Evolutionary conservation across 2,329 filamentous ascomycete species (phyloP).

Genomic region (Mariannaea elegans): DNA sequence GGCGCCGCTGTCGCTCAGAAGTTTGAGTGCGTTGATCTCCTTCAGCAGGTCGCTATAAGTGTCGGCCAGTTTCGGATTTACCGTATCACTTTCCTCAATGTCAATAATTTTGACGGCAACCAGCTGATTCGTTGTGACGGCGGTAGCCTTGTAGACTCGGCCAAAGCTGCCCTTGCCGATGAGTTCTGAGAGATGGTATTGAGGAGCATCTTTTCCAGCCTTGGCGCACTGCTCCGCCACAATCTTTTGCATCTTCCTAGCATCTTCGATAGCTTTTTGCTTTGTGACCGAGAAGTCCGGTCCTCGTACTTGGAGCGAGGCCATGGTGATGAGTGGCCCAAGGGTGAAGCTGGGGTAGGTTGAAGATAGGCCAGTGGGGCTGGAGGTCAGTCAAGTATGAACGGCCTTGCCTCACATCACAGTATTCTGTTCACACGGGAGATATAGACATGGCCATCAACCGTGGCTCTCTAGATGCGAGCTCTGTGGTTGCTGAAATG

Average conservation of each 20-base stretch:
- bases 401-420: slow-evolving; percentile 31
- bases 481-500: slow-evolving; percentile 12
- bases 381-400: slow-evolving; percentile 15
- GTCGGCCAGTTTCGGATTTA: slow-evolving; percentile 71
- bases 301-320: slow-evolving; percentile 53
- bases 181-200: slow-evolving; percentile 74
- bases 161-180: slow-evolving; percentile 81
- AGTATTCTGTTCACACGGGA: slow-evolving; percentile 15
- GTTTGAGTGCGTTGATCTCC: slow-evolving; percentile 74
- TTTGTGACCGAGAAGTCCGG: slow-evolving; percentile 58
- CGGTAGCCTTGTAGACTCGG: slow-evolving; percentile 73
- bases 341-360: slow-evolving; percentile 8
- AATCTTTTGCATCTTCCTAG: slow-evolving; percentile 72
- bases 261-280: slow-evolving; percentile 72
- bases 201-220: slow-evolving; percentile 67
- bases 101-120: slow-evolving; percentile 87
- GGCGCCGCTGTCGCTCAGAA: slow-evolving; percentile 77
- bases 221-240: slow-evolving; percentile 70
- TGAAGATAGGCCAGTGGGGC: slow-evolving; percentile 15
- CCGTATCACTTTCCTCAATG: slow-evolving; percentile 78
- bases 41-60: slow-evolving; percentile 76
- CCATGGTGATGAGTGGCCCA: slow-evolving; percentile 42
- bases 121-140: slow-evolving; percentile 57
- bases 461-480: slow-evolving; percentile 12
- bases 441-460: slow-evolving; percentile 2